Conservation (phyloP, 2,329 filamentous ascomycete genomes). For the Diplodia sapinea region DNA sequence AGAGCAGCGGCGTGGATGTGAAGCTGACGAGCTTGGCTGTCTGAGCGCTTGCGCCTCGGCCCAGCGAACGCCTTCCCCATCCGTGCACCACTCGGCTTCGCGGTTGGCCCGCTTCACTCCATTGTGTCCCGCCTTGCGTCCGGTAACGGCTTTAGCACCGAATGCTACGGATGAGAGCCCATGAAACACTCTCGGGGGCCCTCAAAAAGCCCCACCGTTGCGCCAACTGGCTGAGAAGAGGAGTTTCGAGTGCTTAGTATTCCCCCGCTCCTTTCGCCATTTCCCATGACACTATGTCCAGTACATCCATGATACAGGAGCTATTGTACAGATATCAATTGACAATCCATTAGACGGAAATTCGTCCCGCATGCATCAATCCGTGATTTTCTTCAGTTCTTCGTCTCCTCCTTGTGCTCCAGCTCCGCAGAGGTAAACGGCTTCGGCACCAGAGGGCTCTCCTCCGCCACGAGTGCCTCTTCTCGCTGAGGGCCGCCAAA, state of each 20-base stretch:
- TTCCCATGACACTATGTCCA: neutral
- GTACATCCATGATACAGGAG: constrained; percentile 1
- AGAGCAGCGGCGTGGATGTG: neutral
- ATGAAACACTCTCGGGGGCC: neutral
- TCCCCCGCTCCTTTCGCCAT: neutral
- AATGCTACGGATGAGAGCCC: neutral
- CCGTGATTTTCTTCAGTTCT: neutral
- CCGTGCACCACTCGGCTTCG: neutral
- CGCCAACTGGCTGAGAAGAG: neutral
- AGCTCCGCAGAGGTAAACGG: constrained; percentile 7
- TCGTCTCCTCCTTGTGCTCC: neutral
- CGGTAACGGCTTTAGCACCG: too few species aligned
- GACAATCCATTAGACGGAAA: neutral
- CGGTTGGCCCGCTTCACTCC: neutral
- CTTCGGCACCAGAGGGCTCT: constrained; percentile 17
- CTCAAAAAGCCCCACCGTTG: neutral
- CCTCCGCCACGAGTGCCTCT: neutral
- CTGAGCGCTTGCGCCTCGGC: constrained; percentile 17
- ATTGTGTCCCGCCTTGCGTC: neutral
- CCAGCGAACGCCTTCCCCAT: constrained; percentile 13
- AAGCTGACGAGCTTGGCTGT: constrained; percentile 7
- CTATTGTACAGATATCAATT: neutral
- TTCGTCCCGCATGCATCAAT: neutral
- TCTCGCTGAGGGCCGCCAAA: neutral
- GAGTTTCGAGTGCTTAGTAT: neutral